Evolutionary conservation across 495 filamentous ascomycete genomes (phyloP), one percentile per base, ranked within the genome.

Genomic region (Cercophora sp.): DNA sequence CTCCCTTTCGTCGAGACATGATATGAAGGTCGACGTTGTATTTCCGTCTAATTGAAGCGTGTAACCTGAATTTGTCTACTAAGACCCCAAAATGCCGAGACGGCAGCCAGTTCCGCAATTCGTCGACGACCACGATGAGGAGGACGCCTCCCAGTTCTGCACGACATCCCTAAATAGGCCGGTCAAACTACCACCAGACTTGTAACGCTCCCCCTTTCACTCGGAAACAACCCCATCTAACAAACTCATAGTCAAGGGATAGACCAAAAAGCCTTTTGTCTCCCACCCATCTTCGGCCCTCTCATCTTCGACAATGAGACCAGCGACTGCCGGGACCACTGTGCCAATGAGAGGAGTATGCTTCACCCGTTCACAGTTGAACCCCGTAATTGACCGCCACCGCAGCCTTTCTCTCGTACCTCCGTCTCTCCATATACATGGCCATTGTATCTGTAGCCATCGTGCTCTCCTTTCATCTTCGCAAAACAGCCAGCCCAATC

Each of bases 341-440:
- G 85, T 60, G 86, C 86, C 11, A 87, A 87, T 49, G 86, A 90
- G 67, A 71, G 86, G 65, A 90, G 85, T 88, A 63, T 44, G 72
- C 71, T 25, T 13, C 9, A 9, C 15, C 11, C 19, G 23, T 44
- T 24, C 48, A 19, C 41, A 19, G 23, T 35, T 44, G 15, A 22
- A 42, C 10, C 16, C 31, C 19, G 20, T 6, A 25, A 37, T 13
- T 27, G 26, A 50, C 39, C 43, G 10, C 24, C 47, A 23, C 15
- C 29, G 26, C 32, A 74, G 75, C 84, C 54, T 98, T 97, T 64
- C 85, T 98, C 45, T 96, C 94, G 16, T 96, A 91, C 81, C 85
- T 98, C 4, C 84, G 93, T 3, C 81, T 98, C 4, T 85, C 87
- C 15, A 81, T 96, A 60, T 96, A 96, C 73, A 86, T 98, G 76